Percentiles rank a stretch among this genome's conserved stretches.
Evolutionary conservation across 495 filamentous ascomycete species (phyloP).

Genomic region (Daldinia vernicosa): DNA sequence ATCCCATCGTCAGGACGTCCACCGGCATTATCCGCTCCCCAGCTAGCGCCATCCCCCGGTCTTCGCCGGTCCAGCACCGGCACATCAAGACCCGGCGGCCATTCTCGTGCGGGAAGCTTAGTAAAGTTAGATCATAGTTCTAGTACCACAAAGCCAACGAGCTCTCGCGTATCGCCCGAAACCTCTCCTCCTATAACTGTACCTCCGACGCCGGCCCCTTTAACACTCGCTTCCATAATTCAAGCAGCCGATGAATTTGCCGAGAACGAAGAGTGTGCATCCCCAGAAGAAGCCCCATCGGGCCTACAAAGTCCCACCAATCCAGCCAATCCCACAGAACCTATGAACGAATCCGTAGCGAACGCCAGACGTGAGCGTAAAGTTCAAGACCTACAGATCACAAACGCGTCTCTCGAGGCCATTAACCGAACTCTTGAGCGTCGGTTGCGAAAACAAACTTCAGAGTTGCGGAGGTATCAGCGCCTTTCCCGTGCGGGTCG

Average conservation of each 20-base stretch:
- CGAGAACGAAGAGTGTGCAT: constrained; percentile 33
- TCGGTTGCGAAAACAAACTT: constrained; percentile 88
- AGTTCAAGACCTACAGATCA: constrained; percentile 97
- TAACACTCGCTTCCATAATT: constrained; percentile 55
- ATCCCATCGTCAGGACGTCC: constrained; percentile 16
- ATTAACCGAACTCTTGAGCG: constrained; percentile 94
- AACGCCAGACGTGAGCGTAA: constrained; percentile 92
- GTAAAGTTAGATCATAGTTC: constrained; percentile 30
- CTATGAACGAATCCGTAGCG: constrained; percentile 72
- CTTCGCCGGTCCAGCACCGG: constrained; percentile 37
- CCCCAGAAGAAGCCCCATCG: constrained; percentile 43
- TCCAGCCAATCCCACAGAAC: constrained; percentile 56
- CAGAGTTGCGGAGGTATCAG: constrained; percentile 84
- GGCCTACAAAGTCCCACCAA: constrained; percentile 62
- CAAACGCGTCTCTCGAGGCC: constrained; percentile 93
- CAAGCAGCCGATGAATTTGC: constrained; percentile 60
- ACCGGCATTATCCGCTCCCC: constrained; percentile 28
- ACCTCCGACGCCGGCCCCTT: constrained; percentile 43
- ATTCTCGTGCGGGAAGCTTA: constrained; percentile 47
- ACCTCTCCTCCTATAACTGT: constrained; percentile 36
- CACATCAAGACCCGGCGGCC: constrained; percentile 32
- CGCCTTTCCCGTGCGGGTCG: constrained; percentile 81
- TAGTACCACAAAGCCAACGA: constrained; percentile 21
- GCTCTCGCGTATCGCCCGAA: constrained; percentile 29
- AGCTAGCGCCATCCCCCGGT: constrained; percentile 41